Base-by-base conservation (phyloP, 805 yeast genomes). In the Ogataea wickerhamii region DNA sequence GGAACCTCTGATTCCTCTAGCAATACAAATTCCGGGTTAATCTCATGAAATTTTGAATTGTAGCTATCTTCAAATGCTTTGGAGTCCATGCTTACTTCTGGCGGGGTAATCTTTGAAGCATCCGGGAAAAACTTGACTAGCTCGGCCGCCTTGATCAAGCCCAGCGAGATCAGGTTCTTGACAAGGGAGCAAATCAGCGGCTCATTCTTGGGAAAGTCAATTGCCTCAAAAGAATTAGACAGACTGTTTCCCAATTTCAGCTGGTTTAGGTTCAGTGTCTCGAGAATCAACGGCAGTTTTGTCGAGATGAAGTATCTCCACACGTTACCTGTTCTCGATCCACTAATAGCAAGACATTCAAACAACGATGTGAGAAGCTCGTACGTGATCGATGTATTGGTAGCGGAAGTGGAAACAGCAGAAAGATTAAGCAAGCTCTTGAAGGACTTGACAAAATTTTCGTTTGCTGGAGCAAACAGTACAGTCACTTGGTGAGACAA, bases 1-100 rank as follows among this genome's bases (percentile, higher is more conserved):
- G 68, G 38, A 56, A 83, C 53, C 34, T 74, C 67, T 6, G 86
- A 75, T 41, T 74, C 78, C 32, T 80, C 73, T 20, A 69, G 57
- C 0, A 75, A 58, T 2, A 65, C 66, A 44, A 72, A 69, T 40
- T 76, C 81, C 13, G 73, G 71, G 37, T 72, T 66, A 6, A 66
- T 63, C 25, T 67, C 70, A 22, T 52, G 43, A 32, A 60, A 52
- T 14, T 52, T 57, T 12, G 47, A 29, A 5, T 42, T 45, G 27
- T 49, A 60, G n/a, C 24, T 36, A 18, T 31, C 35, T 5, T 30
- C 43, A 11, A 53, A 28, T 6, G 45, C 49, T 11, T 52, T 52
- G 1, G 19, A 3, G 4, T 41, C 32, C 3, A 40, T n/a, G 4
- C 32, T 13, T 10, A 37, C n/a, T 4, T 27, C 13, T 3, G 32